phyloP scores from a whole-genome alignment of 225 moss, liverwort and hornwort species.

The Marchantia polymorpha region DNA sequence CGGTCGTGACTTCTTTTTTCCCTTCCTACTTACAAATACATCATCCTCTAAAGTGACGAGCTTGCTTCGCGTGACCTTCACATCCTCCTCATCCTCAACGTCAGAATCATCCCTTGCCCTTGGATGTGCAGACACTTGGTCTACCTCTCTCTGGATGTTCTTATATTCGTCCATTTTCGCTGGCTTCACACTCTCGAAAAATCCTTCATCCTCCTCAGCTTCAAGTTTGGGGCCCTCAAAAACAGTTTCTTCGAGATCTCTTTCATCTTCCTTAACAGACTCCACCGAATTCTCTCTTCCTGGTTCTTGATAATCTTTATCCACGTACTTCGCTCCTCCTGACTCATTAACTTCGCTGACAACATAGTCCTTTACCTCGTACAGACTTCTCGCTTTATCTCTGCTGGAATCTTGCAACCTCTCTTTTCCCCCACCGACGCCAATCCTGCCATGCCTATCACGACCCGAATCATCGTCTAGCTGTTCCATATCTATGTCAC shows the following conservation, averaged over 20 bases:
- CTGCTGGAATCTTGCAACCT: too few species aligned
- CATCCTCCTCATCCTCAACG: too few species aligned
- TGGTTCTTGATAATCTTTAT: slow-evolving; percentile 11
- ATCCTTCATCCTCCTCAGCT: slow-evolving; percentile 19
- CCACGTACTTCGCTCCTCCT: slow-evolving; percentile 23
- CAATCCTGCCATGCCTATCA: too few species aligned
- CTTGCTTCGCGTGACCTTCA: slow-evolving; percentile 19
- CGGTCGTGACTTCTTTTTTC: slow-evolving; percentile 35
- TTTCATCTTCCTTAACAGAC: background rate
- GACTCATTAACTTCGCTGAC: too few species aligned
- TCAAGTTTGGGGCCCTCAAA: slow-evolving; percentile 56
- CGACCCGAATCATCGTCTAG: too few species aligned
- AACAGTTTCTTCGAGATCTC: slow-evolving; percentile 26
- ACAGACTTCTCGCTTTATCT: too few species aligned
- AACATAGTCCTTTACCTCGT: too few species aligned
- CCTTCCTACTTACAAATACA: slow-evolving; percentile 24
- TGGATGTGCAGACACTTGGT: too few species aligned
- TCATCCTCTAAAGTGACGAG: slow-evolving; percentile 20
- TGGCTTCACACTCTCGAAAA: slow-evolving; percentile 18
- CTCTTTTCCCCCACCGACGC: too few species aligned
- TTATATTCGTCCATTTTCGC: slow-evolving; percentile 29
- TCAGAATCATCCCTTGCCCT: too few species aligned
- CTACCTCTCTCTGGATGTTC: too few species aligned
- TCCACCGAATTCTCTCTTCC: slow-evolving; percentile 11
- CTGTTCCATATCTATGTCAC: too few species aligned